Percentiles rank a stretch among this genome's conserved stretches.
phyloP scores from a whole-genome alignment of 805 yeast genomes.

The Wickerhamiella sorbophila region DNA sequence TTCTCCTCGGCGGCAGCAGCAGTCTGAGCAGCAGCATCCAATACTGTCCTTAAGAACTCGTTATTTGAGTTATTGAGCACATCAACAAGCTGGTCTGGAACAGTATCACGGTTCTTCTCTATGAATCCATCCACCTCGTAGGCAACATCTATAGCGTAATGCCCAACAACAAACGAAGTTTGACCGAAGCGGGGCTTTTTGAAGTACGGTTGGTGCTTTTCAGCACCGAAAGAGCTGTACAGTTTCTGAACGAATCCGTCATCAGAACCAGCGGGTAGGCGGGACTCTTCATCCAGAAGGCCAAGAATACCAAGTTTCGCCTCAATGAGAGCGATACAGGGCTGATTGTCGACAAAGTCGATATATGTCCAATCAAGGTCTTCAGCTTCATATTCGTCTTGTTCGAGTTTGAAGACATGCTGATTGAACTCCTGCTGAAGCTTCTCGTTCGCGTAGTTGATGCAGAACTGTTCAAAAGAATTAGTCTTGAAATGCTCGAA shows the following conservation, averaged over 20 bases:
- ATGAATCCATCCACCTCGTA: constrained; percentile 90
- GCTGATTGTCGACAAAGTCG: constrained; percentile 92
- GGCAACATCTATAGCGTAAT: constrained; percentile 87
- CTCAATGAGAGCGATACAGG: constrained; percentile 87
- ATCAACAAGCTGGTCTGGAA: constrained; percentile 87
- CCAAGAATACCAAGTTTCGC: constrained; percentile 76
- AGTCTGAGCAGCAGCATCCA: constrained; percentile 41
- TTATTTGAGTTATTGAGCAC: constrained; percentile 60
- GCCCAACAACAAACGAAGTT: constrained; percentile 76
- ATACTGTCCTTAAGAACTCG: constrained; percentile 46
- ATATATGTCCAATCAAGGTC: constrained; percentile 94
- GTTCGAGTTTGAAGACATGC: constrained; percentile 93
- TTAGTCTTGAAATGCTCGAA: constrained; percentile 91
- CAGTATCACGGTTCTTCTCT: constrained; percentile 95
- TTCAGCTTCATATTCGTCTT: constrained; percentile 84
- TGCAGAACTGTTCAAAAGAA: constrained; percentile 95
- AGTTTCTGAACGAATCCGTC: constrained; percentile 84
- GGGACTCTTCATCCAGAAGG: constrained; percentile 84
- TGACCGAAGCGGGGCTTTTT: constrained; percentile 91
- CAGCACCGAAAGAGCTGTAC: constrained; percentile 70
- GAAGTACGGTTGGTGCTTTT: constrained; percentile 62
- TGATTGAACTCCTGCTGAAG: constrained; percentile 95
- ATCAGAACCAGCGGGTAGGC: constrained; percentile 87
- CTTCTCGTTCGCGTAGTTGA: constrained; percentile 92
- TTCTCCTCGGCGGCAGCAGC: constrained; percentile 25